These are phyloP conservation scores for Clonostachys rhizophaga DNA, from an alignment of 2,329 filamentous ascomycete species.

Conservation along the genomic window DNA sequence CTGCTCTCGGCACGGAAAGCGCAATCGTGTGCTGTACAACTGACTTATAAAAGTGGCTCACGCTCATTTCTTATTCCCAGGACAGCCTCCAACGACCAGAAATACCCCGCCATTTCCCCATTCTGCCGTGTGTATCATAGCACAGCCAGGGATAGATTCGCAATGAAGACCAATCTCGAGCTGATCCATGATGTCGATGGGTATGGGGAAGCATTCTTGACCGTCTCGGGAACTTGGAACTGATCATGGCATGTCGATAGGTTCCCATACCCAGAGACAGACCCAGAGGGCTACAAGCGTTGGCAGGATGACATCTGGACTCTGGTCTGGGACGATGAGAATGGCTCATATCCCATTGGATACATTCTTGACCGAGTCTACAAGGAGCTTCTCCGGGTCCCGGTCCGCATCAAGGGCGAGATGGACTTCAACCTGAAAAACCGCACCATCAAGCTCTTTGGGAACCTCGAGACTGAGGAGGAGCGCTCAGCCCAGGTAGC, in stretches of 20 bases:
- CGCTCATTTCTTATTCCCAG: too few species aligned
- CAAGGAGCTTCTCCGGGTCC: constrained; percentile 39
- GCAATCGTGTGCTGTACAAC: too few species aligned
- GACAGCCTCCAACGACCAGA: too few species aligned
- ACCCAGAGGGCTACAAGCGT: constrained; percentile 49
- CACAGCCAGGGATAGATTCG: not conserved
- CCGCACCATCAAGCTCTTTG: constrained; percentile 61
- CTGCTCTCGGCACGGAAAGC: too few species aligned
- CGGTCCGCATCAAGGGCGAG: constrained; percentile 45
- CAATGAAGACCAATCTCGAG: constrained; percentile 37
- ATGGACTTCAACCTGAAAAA: constrained; percentile 55
- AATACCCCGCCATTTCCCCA: too few species aligned
- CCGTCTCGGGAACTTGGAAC: not conserved
- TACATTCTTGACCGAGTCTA: constrained; percentile 50
- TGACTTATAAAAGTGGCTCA: too few species aligned
- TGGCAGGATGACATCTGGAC: constrained; percentile 62
- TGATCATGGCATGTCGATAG: constrained; percentile 31
- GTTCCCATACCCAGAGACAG: constrained; percentile 70
- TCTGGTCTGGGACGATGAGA: constrained; percentile 54
- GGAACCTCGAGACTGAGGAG: constrained; percentile 47
- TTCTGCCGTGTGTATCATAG: too few species aligned
- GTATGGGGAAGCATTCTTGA: constrained; percentile 29
- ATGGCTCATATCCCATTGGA: constrained; percentile 62
- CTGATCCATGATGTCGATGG: constrained; percentile 48
- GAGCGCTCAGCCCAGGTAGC: constrained; percentile 55